Base-by-base conservation (phyloP, 2,329 filamentous ascomycete genomes). In the Parasarocladium wereldwijsianum region DNA sequence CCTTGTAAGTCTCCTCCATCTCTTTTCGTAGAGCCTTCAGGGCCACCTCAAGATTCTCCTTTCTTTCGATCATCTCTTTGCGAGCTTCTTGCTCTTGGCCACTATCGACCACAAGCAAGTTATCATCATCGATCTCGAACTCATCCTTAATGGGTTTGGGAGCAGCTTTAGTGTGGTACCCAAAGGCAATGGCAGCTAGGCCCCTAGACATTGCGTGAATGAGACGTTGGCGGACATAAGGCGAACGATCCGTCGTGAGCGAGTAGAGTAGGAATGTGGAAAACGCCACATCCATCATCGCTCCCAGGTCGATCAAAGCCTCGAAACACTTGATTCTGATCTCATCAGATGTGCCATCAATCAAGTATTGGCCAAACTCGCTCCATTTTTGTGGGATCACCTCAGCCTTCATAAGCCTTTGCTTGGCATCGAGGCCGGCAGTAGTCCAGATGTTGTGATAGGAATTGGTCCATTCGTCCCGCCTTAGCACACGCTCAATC, bases 401-500 rank as follows among this genome's bases (percentile, higher is more conserved):
- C 11, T 66, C 62, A 4, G 67, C 66, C 50, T 75, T 74, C 72
- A 77, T 77, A 30, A 78, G 51, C 23, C 55, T 58, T 42, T 64
- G 61, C 43, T 74, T 70, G 33, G 73, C 74, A 33, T 73, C 64
- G 24, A 78, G 50, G 4, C 68, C 68, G 12, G 74, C 66, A 37
- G 64, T 61, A 12, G 74, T 76, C 60, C 70, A 73, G 32, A 74
- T 62, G 36, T 79, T 80, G 35, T 77, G 71, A 43, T 75, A 76
- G 3, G 73, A 77, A 35, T 67, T 60, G 11, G 70, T 70, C 64
- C 75, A 79, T 44, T 78, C 72, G 43, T 80, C 75, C 53, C 74
- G 73, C 14, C 74, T 62, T 27, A 74, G 63, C 40, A 75, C 72
- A 31, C 74, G 63, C 40, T 79, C 72, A 26, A 80, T 75, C 45